Evolutionary conservation across 495 filamentous ascomycete species (phyloP).

Genomic region (Penicillium silybi): DNA sequence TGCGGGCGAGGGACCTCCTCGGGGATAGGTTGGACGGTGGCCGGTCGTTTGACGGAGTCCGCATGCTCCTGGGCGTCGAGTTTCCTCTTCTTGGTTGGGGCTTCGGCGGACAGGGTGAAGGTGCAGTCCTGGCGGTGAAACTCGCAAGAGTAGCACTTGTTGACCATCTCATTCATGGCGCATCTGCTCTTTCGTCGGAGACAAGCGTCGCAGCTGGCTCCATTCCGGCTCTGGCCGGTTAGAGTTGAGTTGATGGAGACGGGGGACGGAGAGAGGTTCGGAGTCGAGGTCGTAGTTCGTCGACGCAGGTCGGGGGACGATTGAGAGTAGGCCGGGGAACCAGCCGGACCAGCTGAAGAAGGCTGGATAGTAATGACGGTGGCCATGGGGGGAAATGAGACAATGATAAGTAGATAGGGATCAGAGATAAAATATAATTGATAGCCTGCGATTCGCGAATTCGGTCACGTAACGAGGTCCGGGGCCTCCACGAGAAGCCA

Average conservation of each 20-base stretch:
- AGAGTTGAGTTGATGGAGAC: slow-evolving; percentile 26
- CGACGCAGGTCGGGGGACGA: slow-evolving; percentile 26
- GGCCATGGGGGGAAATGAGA: slow-evolving; percentile 27
- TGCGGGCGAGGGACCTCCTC: slow-evolving; percentile 26
- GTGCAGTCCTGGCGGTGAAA: slow-evolving; percentile 54
- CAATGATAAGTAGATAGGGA: neutral
- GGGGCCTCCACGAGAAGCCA: slow-evolving; percentile 1
- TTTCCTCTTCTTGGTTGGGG: slow-evolving; percentile 71
- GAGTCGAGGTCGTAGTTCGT: slow-evolving; percentile 20
- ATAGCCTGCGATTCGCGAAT: slow-evolving; percentile 9
- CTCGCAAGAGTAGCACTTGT: slow-evolving; percentile 51
- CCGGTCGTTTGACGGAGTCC: slow-evolving; percentile 40
- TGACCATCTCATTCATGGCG: slow-evolving; percentile 67
- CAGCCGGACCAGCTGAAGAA: slow-evolving; percentile 27
- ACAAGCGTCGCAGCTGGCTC: slow-evolving; percentile 73
- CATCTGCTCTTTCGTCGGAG: slow-evolving; percentile 81
- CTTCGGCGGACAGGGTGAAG: slow-evolving; percentile 48
- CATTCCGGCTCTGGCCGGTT: slow-evolving; percentile 37
- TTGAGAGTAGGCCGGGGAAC: slow-evolving; percentile 25
- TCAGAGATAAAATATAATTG: slow-evolving; percentile 10
- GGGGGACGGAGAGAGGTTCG: slow-evolving; percentile 29
- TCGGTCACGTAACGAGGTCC: slow-evolving; percentile 14
- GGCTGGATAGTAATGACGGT: slow-evolving; percentile 46
- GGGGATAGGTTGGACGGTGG: slow-evolving; percentile 19
- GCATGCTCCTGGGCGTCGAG: slow-evolving; percentile 38